Evolutionary conservation across 495 filamentous ascomycete species (phyloP).

Genomic region (Baudoinia panamericana): DNA sequence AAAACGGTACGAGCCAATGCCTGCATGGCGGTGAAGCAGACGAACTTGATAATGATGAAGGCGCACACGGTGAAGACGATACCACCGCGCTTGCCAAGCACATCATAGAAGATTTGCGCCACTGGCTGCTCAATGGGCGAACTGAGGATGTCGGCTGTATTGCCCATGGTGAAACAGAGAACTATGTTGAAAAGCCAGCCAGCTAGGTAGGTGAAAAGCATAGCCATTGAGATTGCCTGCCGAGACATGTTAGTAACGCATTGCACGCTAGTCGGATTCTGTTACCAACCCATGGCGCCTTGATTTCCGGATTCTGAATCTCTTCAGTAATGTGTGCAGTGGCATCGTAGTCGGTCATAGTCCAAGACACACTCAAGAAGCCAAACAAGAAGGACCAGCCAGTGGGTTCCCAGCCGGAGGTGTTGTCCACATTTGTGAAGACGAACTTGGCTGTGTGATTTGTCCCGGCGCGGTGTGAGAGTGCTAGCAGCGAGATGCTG

Average conservation of each 20-base stretch:
- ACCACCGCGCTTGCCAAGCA: slow-evolving; percentile 43
- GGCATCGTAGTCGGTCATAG: slow-evolving; percentile 46
- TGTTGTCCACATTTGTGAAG: slow-evolving; percentile 43
- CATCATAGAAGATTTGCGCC: slow-evolving; percentile 51
- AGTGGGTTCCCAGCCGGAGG: slow-evolving; percentile 44
- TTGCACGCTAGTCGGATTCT: too few species aligned
- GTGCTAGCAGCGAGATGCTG: slow-evolving; percentile 42
- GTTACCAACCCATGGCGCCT: slow-evolving; percentile 51
- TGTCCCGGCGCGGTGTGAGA: slow-evolving; percentile 20
- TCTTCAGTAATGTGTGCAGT: slow-evolving; percentile 53
- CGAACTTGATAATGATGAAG: slow-evolving; percentile 45
- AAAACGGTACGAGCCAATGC: slow-evolving; percentile 49
- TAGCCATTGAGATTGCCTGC: too few species aligned
- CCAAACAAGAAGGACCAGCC: slow-evolving; percentile 52
- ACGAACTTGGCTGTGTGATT: slow-evolving; percentile 33
- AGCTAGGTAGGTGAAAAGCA: slow-evolving; percentile 46
- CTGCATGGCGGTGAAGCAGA: slow-evolving; percentile 50
- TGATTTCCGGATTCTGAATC: slow-evolving; percentile 43
- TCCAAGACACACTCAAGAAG: slow-evolving; percentile 51
- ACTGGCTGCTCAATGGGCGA: slow-evolving; percentile 44
- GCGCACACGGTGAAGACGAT: slow-evolving; percentile 49
- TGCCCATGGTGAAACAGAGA: slow-evolving; percentile 48
- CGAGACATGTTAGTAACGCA: too few species aligned
- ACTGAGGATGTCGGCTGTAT: slow-evolving; percentile 34
- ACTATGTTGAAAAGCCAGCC: slow-evolving; percentile 53